Base-by-base conservation (phyloP, 495 filamentous ascomycete genomes). In the Penicillium alfredii region DNA sequence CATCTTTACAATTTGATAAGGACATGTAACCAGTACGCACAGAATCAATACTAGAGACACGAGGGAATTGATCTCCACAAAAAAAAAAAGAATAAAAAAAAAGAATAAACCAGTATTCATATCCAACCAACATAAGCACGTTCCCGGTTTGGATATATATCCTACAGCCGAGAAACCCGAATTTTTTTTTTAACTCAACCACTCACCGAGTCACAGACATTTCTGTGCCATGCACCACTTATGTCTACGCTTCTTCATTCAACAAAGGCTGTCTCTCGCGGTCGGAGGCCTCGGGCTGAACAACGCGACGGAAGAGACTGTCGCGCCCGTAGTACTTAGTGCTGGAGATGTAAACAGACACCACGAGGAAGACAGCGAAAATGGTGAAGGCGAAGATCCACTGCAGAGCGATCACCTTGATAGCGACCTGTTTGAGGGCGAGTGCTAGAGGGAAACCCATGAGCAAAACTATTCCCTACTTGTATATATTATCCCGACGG, bases 331-430 rank as follows among this genome's bases (percentile, higher is more conserved):
- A 68, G 42, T 80, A 73, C 37, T 72, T 76, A 5, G 84, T 80
- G 16, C 80, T 58, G 4, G 79, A 80, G 33, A 88, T 67, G 17
- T 75, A 61, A 1, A 82, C 33, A 1, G 81, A 83, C 2, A 68
- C 55, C 7, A 86, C 49, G 51, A 88, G 78, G 33, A 93, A 74
- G 24, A 86, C 55, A 1, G 66, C 77, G 72, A 89, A 88, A 56
- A 93, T 82, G 43, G 76, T 69, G 49, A 93, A 89, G 19, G 86
- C 86, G 54, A 93, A 94, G 58, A 88, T 88, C 88, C 85, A 93
- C 64, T 95, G 88, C 36, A 92, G 63, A 1, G 83, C 78, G 42
- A 89, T 71, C 24, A 77, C 53, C 58, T 84, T 79, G 50, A 73
- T 69, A 24, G 75, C 58, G 60, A 92, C 74, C 56, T 94, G 87